A percentile compares a stretch with the other conserved stretches of the same genome.
Evolutionary conservation across 1,284 basidiomycete genomes (phyloP).

Genomic region (Polyporus tsugae): DNA sequence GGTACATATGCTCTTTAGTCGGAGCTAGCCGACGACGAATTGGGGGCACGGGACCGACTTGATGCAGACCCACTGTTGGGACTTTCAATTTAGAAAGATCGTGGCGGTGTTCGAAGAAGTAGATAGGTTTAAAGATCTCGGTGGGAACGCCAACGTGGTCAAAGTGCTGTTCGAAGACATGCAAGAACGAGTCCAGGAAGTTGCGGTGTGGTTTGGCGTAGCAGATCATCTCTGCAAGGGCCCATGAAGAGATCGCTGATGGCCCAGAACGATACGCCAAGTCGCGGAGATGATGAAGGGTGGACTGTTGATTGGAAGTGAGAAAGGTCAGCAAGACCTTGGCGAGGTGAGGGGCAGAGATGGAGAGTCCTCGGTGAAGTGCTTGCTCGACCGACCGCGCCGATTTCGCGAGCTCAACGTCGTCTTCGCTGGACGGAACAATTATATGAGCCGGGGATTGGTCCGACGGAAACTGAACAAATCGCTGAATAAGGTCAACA

Average conservation of each 20-base stretch:
- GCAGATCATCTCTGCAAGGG: slow-evolving; percentile 48
- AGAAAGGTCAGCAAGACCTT: slow-evolving; percentile 9
- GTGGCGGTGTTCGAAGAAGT: not conserved
- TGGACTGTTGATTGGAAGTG: slow-evolving; percentile 5
- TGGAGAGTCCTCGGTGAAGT: not conserved
- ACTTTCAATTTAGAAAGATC: not conserved
- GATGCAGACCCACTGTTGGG: not conserved
- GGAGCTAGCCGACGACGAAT: slow-evolving; percentile 41
- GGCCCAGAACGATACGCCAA: slow-evolving; percentile 29
- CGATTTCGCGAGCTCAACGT: not conserved
- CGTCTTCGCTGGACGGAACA: not conserved
- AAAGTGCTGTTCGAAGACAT: slow-evolving; percentile 45
- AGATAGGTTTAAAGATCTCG: slow-evolving; percentile 8
- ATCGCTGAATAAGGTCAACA: not conserved
- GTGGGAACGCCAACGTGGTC: slow-evolving; percentile 45
- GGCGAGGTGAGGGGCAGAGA: slow-evolving; percentile 8
- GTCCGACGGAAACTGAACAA: too few relatives aligned
- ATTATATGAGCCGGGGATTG: not conserved
- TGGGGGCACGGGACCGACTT: not conserved
- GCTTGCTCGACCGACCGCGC: slow-evolving; percentile 13
- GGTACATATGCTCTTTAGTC: slow-evolving; percentile 42
- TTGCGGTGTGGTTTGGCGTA: slow-evolving; percentile 35
- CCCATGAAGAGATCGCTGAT: slow-evolving; percentile 40
- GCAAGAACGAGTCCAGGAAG: slow-evolving; percentile 14
- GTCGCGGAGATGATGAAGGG: slow-evolving; percentile 32